Evolutionary conservation across 2,329 filamentous ascomycete species (phyloP).

Genomic region (Phoma sp.): DNA sequence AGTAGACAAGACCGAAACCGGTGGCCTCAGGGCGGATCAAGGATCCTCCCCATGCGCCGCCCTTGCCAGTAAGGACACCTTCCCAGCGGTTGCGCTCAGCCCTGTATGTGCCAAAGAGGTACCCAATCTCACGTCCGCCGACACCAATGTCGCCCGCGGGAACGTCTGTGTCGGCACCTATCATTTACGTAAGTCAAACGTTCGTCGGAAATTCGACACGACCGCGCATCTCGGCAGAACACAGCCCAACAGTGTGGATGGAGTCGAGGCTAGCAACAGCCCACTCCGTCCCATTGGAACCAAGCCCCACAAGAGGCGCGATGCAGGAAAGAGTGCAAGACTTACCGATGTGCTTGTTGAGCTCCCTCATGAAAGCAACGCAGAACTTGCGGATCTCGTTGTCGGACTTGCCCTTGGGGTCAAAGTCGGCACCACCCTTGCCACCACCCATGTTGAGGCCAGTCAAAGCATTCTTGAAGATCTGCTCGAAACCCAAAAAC

Average conservation of each 20-base stretch:
- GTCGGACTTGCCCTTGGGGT: constrained; percentile 98
- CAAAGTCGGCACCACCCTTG: constrained; percentile 97
- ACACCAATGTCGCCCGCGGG: constrained; percentile 98
- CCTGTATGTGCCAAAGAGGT: constrained; percentile 93
- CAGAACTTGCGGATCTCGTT: constrained; percentile 98
- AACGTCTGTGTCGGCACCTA: constrained; percentile 86
- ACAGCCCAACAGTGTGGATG: constrained; percentile 1
- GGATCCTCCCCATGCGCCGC: constrained; percentile 87
- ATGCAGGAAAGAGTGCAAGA: constrained; percentile 10
- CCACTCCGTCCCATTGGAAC: constrained; percentile 20
- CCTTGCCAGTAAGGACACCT: constrained; percentile 96
- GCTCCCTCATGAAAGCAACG: constrained; percentile 92
- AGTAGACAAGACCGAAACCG: constrained; percentile 92
- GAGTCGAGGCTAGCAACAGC: constrained; percentile 23
- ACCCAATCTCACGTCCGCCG: constrained; percentile 88
- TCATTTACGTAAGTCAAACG: constrained; percentile 36
- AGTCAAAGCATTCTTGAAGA: constrained; percentile 99
- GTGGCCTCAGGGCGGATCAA: constrained; percentile 97
- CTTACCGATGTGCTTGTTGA: constrained; percentile 82
- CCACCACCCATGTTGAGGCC: constrained; percentile 95
- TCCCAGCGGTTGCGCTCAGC: constrained; percentile 89
- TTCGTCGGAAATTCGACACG: constrained; percentile 44
- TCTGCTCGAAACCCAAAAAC: constrained; percentile 98
- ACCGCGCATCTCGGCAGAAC: not conserved
- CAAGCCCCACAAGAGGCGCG: constrained; percentile 19